Evolutionary conservation across 306 rosid species (phyloP), one percentile per base, ranked within the genome.

Genomic region (Adenanthera pavonina): DNA sequence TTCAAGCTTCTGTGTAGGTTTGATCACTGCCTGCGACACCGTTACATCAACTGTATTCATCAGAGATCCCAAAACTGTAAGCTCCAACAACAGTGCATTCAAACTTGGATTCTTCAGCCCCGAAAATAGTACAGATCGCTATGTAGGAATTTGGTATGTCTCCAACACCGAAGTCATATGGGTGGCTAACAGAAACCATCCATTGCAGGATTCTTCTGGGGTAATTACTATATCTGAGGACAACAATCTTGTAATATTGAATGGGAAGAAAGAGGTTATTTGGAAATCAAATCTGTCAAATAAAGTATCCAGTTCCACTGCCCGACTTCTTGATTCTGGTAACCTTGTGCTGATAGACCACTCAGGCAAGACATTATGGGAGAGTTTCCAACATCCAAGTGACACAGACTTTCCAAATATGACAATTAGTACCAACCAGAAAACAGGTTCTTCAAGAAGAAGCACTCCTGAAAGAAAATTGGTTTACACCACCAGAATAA

Each of bases 121-220:
- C 46, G 7, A 83, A 83, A 7, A 47, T 7, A 43, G 9, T 1
- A 43, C 46, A 6, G 8, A 43, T 43, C 46, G 46, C 46, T 43
- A 43, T 6, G 83, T 6, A 80, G 87, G 87, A 51, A 51, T 51
- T 13, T 51, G n/a, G 56, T 14, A 12, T 11, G 12, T 51, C 15
- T 51, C 5, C 13, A 4, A 51, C 5, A 13, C 56, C 56, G 14
- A 1, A 2, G n/a, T 14, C 46, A 43, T 11, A 51, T 43, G 8
- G 46, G 46, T 43, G 46, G 46, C 56, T 51, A 3, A 51, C 6
- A 3, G n/a, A 51, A 43, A 43, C 46, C 46, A 6, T 3, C 46
- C 46, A 43, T 43, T 43, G 8, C 46, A 43, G 46, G 46, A 43
- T 51, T 51, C 56, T 51, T 51, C 6, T 12, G 56, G n/a, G 5